Evolutionary conservation across 768 basidiomycete genomes (phyloP), one percentile per base, ranked within the genome.

Genomic region (Lactifluus hygrophoroides): DNA sequence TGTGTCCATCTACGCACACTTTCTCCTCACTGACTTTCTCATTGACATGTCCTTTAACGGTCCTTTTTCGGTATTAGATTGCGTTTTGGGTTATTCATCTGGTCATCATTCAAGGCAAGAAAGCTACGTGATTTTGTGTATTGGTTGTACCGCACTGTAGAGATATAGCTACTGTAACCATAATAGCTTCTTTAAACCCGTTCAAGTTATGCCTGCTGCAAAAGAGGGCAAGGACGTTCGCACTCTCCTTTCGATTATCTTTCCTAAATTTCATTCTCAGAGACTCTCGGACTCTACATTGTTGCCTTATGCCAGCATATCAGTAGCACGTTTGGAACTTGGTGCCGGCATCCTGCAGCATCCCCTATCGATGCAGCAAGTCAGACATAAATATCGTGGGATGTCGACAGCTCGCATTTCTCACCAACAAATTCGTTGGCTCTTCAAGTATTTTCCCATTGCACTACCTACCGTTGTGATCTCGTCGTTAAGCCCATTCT

Each of bases 371-470:
- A 23, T 3, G 23, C 53, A 28, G 30, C 27, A 3, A 23, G 2
- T 8, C 32, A 42, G 25, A 14, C 37, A 43, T 38, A 51, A 1
- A 19, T 19, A 16, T 30, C 62, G 16, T 40, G 57, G 16, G 37
- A 62, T 9, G 43, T 64, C 37, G 52, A 57, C 16, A 4, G 44
- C 7, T 35, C 56, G 14, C 25, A 30, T 23, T 10, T 48, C 16
- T 46, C 47, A 3, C 6, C 59, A 55, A 13, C 25, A 27, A 9
- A 17, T 56, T 28, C 16, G 9, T 11, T 61, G 62, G 62, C 54
- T 54, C n/a, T n/a, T n/a, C n/a, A n/a, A n/a, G n/a, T n/a, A n/a
- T 11, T 62, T 62, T 51, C 5, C 16, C 21, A 37, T 62, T 5
- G 8, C 32, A 3, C 48, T 44, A 7, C 58, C 58, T 0, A 14